Evolutionary conservation across 1,284 basidiomycete species (phyloP).

Genomic region (Peniophora sp.): DNA sequence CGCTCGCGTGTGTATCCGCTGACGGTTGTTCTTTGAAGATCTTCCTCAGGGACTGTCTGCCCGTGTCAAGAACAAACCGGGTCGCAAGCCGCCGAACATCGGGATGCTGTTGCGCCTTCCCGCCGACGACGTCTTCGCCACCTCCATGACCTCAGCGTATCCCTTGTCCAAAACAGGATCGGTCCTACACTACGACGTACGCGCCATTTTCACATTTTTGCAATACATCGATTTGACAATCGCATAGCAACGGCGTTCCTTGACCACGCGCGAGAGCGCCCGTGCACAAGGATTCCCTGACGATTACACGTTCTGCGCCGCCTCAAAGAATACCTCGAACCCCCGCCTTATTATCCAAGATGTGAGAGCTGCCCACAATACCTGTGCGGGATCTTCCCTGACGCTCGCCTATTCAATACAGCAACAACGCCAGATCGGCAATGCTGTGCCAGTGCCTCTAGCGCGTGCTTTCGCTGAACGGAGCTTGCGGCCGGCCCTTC

Average conservation of each 20-base stretch:
- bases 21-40: neutral
- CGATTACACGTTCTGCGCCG: slow-evolving; percentile 39
- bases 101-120: slow-evolving; percentile 37
- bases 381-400: no score
- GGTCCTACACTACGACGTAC: slow-evolving; percentile 54
- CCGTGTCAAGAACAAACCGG: neutral
- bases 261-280: slow-evolving; percentile 58
- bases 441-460: slow-evolving; percentile 64
- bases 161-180: slow-evolving; percentile 43
- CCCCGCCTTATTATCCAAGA: slow-evolving; percentile 31
- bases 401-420: no score
- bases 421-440: slow-evolving; percentile 67
- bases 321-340: slow-evolving; percentile 31
- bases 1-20: neutral
- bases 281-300: slow-evolving; percentile 71
- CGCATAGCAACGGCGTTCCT: slow-evolving; percentile 55
- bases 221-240: neutral
- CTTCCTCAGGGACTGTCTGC: slow-evolving; percentile 1
- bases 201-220: slow-evolving; percentile 12
- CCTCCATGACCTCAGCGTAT: slow-evolving; percentile 44
- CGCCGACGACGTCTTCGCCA: slow-evolving; percentile 42
- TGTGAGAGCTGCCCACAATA: slow-evolving; percentile 34
- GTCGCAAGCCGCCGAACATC: neutral
- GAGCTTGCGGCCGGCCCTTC: slow-evolving; percentile 10
- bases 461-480: slow-evolving; percentile 49